Evolutionary conservation across 2,329 filamentous ascomycete species (phyloP).

Genomic region (Diaporthe destruens): DNA sequence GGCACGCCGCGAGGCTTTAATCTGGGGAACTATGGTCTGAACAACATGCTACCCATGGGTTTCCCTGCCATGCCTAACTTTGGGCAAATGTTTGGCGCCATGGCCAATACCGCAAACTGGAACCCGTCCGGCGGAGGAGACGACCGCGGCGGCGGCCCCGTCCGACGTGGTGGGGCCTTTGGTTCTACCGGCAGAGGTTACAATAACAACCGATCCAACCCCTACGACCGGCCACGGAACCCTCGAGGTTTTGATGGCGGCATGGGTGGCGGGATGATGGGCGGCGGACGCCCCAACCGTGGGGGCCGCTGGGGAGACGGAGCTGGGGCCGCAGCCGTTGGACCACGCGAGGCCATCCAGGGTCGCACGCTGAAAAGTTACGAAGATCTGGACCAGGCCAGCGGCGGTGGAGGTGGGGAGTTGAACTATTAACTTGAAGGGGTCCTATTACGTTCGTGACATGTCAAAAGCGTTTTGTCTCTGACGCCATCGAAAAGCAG

Average conservation of each 20-base stretch:
- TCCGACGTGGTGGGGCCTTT: slow-evolving; percentile 73
- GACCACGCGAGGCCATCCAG: slow-evolving; percentile 90
- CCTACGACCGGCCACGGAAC: slow-evolving; percentile 78
- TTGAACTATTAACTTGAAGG: slow-evolving; percentile 80
- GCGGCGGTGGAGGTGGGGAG: slow-evolving; percentile 80
- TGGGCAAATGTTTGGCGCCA: slow-evolving; percentile 66
- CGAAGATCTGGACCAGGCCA: slow-evolving; percentile 92
- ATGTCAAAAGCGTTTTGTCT: slow-evolving; percentile 3
- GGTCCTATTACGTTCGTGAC: not conserved
- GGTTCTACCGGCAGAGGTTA: slow-evolving; percentile 59
- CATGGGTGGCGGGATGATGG: slow-evolving; percentile 55
- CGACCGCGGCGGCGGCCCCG: slow-evolving; percentile 70
- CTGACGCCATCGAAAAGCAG: not conserved
- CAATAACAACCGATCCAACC: slow-evolving; percentile 74
- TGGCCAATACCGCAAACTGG: slow-evolving; percentile 61
- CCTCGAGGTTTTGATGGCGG: slow-evolving; percentile 63
- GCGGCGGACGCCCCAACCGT: slow-evolving; percentile 65
- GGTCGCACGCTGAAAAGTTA: slow-evolving; percentile 96
- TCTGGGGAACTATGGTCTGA: slow-evolving; percentile 77
- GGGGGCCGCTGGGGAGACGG: slow-evolving; percentile 78
- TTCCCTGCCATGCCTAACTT: slow-evolving; percentile 65
- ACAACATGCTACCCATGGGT: slow-evolving; percentile 70
- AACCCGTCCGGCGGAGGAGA: slow-evolving; percentile 62
- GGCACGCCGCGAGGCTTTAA: slow-evolving; percentile 95
- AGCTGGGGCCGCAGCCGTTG: slow-evolving; percentile 79